These are phyloP conservation scores for Echinosphaeria canescens DNA, from an alignment of 2,329 filamentous ascomycete genomes.

Conservation along the genomic window DNA sequence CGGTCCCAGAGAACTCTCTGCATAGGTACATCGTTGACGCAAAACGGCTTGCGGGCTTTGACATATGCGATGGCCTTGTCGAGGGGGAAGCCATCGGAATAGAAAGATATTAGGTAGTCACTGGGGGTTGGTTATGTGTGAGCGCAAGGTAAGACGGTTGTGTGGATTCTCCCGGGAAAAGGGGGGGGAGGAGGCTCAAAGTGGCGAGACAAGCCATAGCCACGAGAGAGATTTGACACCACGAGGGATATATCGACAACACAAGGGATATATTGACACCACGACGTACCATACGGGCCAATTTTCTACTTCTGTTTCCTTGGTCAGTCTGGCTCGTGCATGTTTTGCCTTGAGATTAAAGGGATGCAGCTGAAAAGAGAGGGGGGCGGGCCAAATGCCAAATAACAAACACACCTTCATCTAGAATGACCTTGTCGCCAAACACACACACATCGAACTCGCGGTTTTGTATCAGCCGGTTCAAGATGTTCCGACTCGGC, in stretches of 20 bases:
- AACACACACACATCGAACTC: conserved; percentile 97
- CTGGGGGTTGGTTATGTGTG: too few species aligned
- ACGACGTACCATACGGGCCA: conserved; percentile 63
- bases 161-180: too few species aligned
- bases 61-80: conserved; percentile 96
- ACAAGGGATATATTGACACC: background rate
- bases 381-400: too few species aligned
- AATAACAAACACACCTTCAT: conserved; percentile 60
- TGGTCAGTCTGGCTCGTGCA: conserved; percentile 5
- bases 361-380: background rate
- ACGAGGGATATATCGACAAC: too few species aligned
- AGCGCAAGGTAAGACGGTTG: too few species aligned
- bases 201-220: too few species aligned
- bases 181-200: too few species aligned
- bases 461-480: conserved; percentile 68
- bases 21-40: conserved; percentile 94
- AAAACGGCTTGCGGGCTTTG: conserved; percentile 82
- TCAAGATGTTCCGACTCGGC: conserved; percentile 88
- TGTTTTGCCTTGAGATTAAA: background rate
- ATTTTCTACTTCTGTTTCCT: conserved; percentile 53
- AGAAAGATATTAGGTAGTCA: conserved; percentile 95
- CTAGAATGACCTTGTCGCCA: conserved; percentile 94
- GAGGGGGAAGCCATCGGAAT: conserved; percentile 89
- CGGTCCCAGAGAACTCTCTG: conserved; percentile 95
- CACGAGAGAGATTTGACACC: too few species aligned